Evolutionary conservation across 495 filamentous ascomycete genomes (phyloP), one percentile per base, ranked within the genome.

Genomic region (Umbilicaria muhlenbergii): DNA sequence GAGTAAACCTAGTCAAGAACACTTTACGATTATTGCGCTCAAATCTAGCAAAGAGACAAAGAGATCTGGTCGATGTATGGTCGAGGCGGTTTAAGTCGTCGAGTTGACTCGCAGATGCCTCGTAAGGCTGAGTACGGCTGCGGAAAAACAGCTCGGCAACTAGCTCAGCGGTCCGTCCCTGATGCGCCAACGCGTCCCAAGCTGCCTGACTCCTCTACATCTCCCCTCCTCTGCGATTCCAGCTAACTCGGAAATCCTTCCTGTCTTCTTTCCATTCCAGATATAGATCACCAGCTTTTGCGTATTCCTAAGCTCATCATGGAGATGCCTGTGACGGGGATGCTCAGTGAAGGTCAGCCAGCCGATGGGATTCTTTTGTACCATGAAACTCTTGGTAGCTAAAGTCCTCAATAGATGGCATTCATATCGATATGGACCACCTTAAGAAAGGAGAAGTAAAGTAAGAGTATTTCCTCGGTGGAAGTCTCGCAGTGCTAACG

Each of bases 361-460:
- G 24, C 52, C 38, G 47, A 48, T 36, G 47, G 49, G 50, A 46
- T 28, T 28, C 24, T 28, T 28, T 28, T 10, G 24, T 28, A 8
- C 24, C 8, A 10, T 28, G 24, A 6, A 28, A 8, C 24, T 28
- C 0, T 10, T 10, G 4, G 24, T 56, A 46, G 53, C 47, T 43
- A 39, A 47, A 34, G 32, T 43, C 21, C 11, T 15, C 34, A 41
- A 41, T 55, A 98, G 91, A 98, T 88, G 91, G 91, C 58, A 94
- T 98, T 58, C 91, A 98, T 63, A 67, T 98, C 42, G 91, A 98
- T 58, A 96, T 98, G 91, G 82, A 94, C 51, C 82, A 89, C 53
- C 59, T 91, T 50, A 91, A 93, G 74, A 83, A 78, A 55, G 86
- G 86, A 36, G 86, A 92, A 63, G 76, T 77, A 58, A 94, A 96